Conservation (phyloP, 495 filamentous ascomycete genomes). For the Collariella sp. region DNA sequence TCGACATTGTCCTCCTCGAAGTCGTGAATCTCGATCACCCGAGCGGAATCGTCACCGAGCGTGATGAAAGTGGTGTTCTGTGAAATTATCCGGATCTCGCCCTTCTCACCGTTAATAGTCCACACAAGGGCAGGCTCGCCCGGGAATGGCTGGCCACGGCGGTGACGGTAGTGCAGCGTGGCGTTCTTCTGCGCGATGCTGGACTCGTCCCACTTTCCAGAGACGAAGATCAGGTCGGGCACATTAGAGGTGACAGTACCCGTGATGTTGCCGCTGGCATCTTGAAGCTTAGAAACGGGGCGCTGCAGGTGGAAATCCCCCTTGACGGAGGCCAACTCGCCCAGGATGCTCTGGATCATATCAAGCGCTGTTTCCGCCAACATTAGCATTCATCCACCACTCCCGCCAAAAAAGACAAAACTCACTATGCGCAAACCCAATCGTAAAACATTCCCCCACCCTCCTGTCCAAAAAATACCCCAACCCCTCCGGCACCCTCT, state of each 20-base stretch:
- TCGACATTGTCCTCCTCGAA: conserved; percentile 35
- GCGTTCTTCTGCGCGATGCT: conserved; percentile 21
- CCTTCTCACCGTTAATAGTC: conserved; percentile 47
- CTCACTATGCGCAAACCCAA: conserved; percentile 45
- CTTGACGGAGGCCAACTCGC: conserved; percentile 34
- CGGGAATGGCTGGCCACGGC: conserved; percentile 43
- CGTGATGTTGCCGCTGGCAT: conserved; percentile 18
- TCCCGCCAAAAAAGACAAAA: background rate
- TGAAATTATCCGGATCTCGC: conserved; percentile 44
- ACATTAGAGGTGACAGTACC: conserved; percentile 30
- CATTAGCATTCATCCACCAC: background rate
- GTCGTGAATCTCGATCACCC: conserved; percentile 38
- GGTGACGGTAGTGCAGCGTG: conserved; percentile 37
- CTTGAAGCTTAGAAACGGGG: conserved; percentile 29
- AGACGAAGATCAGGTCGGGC: conserved; percentile 40
- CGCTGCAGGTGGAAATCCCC: conserved; percentile 41
- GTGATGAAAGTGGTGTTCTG: conserved; percentile 27
- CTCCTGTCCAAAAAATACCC: conserved; percentile 38
- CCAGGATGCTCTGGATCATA: conserved; percentile 35
- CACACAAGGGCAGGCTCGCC: conserved; percentile 42
- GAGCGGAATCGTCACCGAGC: conserved; percentile 24
- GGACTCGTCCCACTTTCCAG: conserved; percentile 37
- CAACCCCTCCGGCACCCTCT: conserved; percentile 22
- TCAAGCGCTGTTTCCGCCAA: conserved; percentile 24
- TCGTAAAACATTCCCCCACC: conserved; percentile 47